These are phyloP conservation scores for Endoconidiophora laricicola DNA, from an alignment of 2,329 filamentous ascomycete genomes.

Conservation along the genomic window DNA sequence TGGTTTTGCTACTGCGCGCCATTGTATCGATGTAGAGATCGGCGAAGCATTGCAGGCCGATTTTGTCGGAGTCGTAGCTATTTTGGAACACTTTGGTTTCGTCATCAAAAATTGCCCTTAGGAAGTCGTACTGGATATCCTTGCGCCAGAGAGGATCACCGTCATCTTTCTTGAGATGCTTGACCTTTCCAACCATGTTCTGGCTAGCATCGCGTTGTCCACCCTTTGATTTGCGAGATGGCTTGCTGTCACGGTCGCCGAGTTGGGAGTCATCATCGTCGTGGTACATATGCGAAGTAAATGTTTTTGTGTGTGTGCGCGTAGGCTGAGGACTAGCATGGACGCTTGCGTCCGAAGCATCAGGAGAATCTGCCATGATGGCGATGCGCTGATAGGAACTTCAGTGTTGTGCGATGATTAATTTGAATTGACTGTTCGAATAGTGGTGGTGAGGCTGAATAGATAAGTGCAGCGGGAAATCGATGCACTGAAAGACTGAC, in stretches of 20 bases:
- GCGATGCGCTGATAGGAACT: neutral
- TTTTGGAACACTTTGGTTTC: slow-evolving; percentile 69
- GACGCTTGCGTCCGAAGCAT: slow-evolving; percentile 29
- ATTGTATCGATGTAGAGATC: slow-evolving; percentile 98
- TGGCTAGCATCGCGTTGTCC: slow-evolving; percentile 22
- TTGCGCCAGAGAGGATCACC: slow-evolving; percentile 73
- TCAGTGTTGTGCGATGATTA: neutral
- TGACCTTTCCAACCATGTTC: slow-evolving; percentile 48
- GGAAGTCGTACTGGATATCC: slow-evolving; percentile 79
- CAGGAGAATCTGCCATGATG: slow-evolving; percentile 16
- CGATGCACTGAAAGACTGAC: too few relatives aligned
- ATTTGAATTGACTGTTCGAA: neutral
- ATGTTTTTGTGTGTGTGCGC: slow-evolving; percentile 24
- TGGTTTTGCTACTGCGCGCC: slow-evolving; percentile 96
- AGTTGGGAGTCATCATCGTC: slow-evolving; percentile 31
- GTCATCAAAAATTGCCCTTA: slow-evolving; percentile 65
- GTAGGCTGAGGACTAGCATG: slow-evolving; percentile 30
- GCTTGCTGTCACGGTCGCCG: slow-evolving; percentile 25
- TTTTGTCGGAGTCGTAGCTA: slow-evolving; percentile 50
- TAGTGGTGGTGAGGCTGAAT: neutral
- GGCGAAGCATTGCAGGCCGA: slow-evolving; percentile 63
- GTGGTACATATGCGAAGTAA: slow-evolving; percentile 27
- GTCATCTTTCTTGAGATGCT: slow-evolving; percentile 77
- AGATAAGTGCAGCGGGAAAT: neutral
- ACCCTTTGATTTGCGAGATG: slow-evolving; percentile 15